Conservation (phyloP, 169 alveolate species). For the Eimeria necatrix region DNA sequence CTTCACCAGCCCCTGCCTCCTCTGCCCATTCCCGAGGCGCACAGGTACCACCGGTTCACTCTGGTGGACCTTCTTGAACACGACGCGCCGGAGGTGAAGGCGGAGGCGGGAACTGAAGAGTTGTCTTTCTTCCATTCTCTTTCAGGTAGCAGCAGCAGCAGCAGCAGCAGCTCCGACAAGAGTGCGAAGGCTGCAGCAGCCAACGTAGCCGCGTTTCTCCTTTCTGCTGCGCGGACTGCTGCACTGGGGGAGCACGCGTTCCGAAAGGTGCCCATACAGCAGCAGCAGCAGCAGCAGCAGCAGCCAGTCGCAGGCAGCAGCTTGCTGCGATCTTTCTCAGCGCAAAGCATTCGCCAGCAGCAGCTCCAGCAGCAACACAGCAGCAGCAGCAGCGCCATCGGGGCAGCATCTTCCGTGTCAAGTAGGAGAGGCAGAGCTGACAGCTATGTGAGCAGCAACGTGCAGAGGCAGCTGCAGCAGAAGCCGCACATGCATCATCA, state of each 20-base stretch:
- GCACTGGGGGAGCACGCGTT: constrained; percentile 66
- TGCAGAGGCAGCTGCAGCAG: constrained; percentile 60
- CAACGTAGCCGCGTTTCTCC: constrained; percentile 41
- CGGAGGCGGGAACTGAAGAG: not conserved
- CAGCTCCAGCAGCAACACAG: constrained; percentile 65
- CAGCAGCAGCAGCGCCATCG: constrained; percentile 73
- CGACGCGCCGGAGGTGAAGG: constrained; percentile 4
- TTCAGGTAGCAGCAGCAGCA: constrained; percentile 47
- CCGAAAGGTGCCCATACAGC: constrained; percentile 73
- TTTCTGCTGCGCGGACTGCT: constrained; percentile 71
- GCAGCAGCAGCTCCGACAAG: constrained; percentile 56
- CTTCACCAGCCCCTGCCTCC: constrained; percentile 70
- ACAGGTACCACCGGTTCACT: constrained; percentile 49
- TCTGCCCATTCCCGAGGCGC: constrained; percentile 61
- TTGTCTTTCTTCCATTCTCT: not conserved
- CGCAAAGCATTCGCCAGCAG: constrained; percentile 51
- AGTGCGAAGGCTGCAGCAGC: constrained; percentile 65
- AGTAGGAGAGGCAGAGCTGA: constrained; percentile 67
- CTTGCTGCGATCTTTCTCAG: constrained; percentile 62
- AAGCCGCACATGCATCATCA: constrained; percentile 31
- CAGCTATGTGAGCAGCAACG: constrained; percentile 58
- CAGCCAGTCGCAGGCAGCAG: constrained; percentile 35
- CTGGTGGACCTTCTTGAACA: constrained; percentile 57
- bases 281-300: constrained; percentile 55
- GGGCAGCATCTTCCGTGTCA: constrained; percentile 17